Percentiles rank a stretch among this genome's conserved stretches.
Evolutionary conservation across 2,329 filamentous ascomycete species (phyloP).

Genomic region (Seiridium unicorne): DNA sequence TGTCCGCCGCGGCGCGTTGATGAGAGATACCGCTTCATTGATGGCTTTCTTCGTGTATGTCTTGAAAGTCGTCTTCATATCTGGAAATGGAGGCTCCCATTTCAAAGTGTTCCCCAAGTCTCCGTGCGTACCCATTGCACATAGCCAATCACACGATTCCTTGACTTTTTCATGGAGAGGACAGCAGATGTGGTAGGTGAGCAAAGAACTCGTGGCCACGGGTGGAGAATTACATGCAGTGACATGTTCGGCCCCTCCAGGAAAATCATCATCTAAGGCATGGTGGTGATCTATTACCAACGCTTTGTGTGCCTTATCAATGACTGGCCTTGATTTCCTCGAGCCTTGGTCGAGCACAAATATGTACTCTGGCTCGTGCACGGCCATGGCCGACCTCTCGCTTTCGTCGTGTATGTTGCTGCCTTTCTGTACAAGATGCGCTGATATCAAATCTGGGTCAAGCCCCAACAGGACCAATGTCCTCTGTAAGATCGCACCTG

Average conservation of each 20-base stretch:
- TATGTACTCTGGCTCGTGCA: constrained; percentile 51
- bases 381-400: constrained; percentile 50
- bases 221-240: constrained; percentile 64
- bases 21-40: constrained; percentile 60
- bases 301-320: constrained; percentile 46
- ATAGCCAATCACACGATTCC: constrained; percentile 57
- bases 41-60: constrained; percentile 59
- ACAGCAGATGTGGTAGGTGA: constrained; percentile 63
- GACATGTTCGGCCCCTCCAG: constrained; percentile 50
- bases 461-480: constrained; percentile 60
- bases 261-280: constrained; percentile 53
- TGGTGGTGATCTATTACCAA: constrained; percentile 67
- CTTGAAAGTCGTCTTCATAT: constrained; percentile 62
- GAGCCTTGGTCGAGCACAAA: constrained; percentile 68
- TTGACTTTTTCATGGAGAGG: constrained; percentile 50
- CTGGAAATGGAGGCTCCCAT: constrained; percentile 65
- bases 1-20: constrained; percentile 65
- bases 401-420: constrained; percentile 53
- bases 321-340: constrained; percentile 49
- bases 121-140: constrained; percentile 63
- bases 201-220: constrained; percentile 61
- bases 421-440: constrained; percentile 61
- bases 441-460: constrained; percentile 46
- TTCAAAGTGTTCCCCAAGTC: constrained; percentile 64
- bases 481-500: constrained; percentile 61